Evolutionary conservation across 2,329 filamentous ascomycete genomes (phyloP).

Genomic region (Thelonectria discophora): DNA sequence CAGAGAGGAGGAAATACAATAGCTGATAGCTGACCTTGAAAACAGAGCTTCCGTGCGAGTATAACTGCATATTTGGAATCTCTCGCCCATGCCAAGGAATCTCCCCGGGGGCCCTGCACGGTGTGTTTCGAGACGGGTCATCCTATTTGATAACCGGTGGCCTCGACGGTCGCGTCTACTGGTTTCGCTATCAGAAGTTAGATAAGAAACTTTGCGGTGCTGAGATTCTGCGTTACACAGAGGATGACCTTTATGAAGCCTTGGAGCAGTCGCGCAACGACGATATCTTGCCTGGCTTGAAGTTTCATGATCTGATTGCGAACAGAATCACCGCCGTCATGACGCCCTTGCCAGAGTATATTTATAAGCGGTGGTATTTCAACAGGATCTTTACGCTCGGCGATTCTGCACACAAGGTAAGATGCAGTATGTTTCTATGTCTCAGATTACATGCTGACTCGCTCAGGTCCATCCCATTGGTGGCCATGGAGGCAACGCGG

Average conservation of each 20-base stretch:
- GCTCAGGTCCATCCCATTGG: conserved; percentile 16
- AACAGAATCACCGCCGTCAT: conserved; percentile 42
- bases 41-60: conserved; percentile 16
- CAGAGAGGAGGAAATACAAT: conserved; percentile 14
- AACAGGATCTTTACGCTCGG: conserved; percentile 51
- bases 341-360: conserved; percentile 48
- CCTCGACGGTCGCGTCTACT: conserved; percentile 8
- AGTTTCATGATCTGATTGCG: conserved; percentile 45
- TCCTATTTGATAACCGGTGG: conserved; percentile 16
- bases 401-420: conserved; percentile 52
- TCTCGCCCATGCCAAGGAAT: conserved; percentile 13
- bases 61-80: conserved; percentile 24
- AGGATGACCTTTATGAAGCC: neutral
- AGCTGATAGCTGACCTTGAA: too few species aligned
- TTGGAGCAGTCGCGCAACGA: conserved; percentile 8
- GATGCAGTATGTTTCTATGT: neutral
- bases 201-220: neutral
- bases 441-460: neutral
- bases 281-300: conserved; percentile 6
- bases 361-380: conserved; percentile 51
- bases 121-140: neutral
- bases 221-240: conserved; percentile 10
- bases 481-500: conserved; percentile 21
- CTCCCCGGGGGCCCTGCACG: conserved; percentile 6
- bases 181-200: conserved; percentile 14